phyloP scores from a whole-genome alignment of 495 filamentous ascomycete genomes.

The Hyaloscypha bicolor region DNA sequence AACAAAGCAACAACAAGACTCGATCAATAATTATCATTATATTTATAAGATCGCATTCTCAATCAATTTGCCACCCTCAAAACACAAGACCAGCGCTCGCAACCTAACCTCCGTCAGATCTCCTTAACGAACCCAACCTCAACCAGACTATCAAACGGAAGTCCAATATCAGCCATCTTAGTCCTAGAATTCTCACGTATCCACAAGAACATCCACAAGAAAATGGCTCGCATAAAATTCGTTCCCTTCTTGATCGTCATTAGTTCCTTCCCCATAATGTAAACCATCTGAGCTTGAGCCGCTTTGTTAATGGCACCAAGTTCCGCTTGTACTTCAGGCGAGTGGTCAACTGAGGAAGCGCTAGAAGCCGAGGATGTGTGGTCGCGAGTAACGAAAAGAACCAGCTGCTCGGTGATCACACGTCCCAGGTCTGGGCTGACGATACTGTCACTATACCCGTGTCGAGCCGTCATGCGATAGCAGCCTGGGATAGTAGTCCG shows the following conservation, averaged over 20 bases:
- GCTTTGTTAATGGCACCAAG: conserved; percentile 57
- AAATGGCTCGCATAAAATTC: conserved; percentile 45
- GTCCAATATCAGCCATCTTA: conserved; percentile 61
- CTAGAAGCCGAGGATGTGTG: conserved; percentile 23
- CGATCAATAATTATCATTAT: neutral
- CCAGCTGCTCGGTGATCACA: conserved; percentile 57
- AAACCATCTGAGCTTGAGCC: conserved; percentile 63
- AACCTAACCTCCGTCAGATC: conserved; percentile 38
- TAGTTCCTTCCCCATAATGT: conserved; percentile 75
- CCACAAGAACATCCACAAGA: conserved; percentile 64
- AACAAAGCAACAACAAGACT: neutral
- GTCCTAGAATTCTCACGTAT: conserved; percentile 68
- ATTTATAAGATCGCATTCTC: neutral
- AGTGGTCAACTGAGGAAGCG: conserved; percentile 34
- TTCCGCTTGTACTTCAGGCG: conserved; percentile 42
- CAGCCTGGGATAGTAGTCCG: conserved; percentile 53
- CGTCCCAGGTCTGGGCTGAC: conserved; percentile 62
- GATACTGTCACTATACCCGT: conserved; percentile 72
- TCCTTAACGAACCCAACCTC: conserved; percentile 75
- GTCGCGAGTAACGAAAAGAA: conserved; percentile 50
- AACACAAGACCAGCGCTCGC: neutral
- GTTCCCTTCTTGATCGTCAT: conserved; percentile 54
- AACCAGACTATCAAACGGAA: conserved; percentile 63
- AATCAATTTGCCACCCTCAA: neutral
- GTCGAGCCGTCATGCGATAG: conserved; percentile 67